A percentile compares a stretch with the other conserved stretches of the same genome.
Conservation (phyloP, 768 basidiomycete species). For the Suillus sp. region DNA sequence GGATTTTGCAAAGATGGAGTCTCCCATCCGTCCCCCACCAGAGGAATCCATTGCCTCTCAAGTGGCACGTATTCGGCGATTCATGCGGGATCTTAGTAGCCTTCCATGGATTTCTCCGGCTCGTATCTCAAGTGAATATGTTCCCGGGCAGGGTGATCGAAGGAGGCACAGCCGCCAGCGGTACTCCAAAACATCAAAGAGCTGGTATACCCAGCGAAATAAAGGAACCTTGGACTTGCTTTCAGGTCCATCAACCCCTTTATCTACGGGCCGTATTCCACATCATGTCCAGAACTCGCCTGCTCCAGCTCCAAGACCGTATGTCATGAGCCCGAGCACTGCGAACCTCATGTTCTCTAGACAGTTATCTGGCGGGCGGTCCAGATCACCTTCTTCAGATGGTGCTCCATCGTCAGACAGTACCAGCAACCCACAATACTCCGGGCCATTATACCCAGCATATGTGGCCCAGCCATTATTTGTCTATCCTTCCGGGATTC, state of each 20-base stretch:
- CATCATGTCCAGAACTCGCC: slow-evolving; percentile 16
- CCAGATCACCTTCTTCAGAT: slow-evolving; percentile 35
- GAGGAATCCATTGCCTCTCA: slow-evolving; percentile 39
- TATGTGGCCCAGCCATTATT: slow-evolving; percentile 34
- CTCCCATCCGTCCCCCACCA: slow-evolving; percentile 42
- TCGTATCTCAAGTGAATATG: slow-evolving; percentile 49
- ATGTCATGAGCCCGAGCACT: slow-evolving; percentile 31
- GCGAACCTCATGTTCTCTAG: slow-evolving; percentile 33
- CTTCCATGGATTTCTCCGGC: slow-evolving; percentile 52
- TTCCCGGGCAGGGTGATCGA: slow-evolving; percentile 40
- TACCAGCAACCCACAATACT: slow-evolving; percentile 27
- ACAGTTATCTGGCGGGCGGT: slow-evolving; percentile 17
- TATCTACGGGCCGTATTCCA: slow-evolving; percentile 32
- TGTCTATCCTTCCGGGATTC: slow-evolving; percentile 33
- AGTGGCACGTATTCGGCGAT: slow-evolving; percentile 37
- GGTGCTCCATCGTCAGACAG: slow-evolving; percentile 34
- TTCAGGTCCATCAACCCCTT: slow-evolving; percentile 36
- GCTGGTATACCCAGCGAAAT: slow-evolving; percentile 33
- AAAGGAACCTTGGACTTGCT: slow-evolving; percentile 31
- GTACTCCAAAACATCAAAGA: slow-evolving; percentile 27
- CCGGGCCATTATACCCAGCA: slow-evolving; percentile 24
- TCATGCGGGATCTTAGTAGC: slow-evolving; percentile 40
- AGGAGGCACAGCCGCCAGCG: slow-evolving; percentile 30
- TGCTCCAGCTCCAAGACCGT: slow-evolving; percentile 26
- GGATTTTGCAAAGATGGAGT: slow-evolving; percentile 53